These are phyloP conservation scores for Cucurbita maxima DNA, from an alignment of 306 rosid genomes.

Conservation along the genomic window DNA sequence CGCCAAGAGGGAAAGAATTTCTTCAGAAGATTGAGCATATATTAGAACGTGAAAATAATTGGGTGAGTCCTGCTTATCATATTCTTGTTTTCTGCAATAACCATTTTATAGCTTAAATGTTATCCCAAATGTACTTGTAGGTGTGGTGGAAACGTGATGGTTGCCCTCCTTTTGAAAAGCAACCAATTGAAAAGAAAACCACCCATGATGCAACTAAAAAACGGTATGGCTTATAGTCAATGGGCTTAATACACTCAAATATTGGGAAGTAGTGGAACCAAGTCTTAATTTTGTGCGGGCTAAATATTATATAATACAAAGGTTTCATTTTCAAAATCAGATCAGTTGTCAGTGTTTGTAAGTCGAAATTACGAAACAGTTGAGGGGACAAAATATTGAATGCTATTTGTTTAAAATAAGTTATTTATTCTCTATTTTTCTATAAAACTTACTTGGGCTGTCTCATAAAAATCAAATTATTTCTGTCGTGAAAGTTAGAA, in stretches of 20 bases:
- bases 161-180: slow-evolving; percentile 86
- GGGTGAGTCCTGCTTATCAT: slow-evolving; percentile 44
- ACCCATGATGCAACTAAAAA: slow-evolving; percentile 60
- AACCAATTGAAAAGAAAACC: slow-evolving; percentile 53
- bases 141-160: slow-evolving; percentile 99
- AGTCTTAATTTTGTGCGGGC: not conserved
- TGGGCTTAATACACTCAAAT: not conserved
- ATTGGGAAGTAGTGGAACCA: not conserved
- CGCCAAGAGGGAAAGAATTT: slow-evolving; percentile 70
- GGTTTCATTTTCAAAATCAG: not conserved
- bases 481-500: not conserved
- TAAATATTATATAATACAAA: not conserved
- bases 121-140: slow-evolving; percentile 21
- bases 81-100: not conserved
- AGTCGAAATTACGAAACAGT: not conserved
- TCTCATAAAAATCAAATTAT: not conserved
- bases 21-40: slow-evolving; percentile 79
- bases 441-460: not conserved
- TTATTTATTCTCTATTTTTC: not conserved
- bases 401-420: not conserved
- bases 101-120: not conserved
- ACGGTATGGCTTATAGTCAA: slow-evolving; percentile 40
- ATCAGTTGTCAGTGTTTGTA: not conserved
- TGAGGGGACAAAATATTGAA: not conserved
- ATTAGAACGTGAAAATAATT: slow-evolving; percentile 84